A percentile compares a stretch with the other conserved stretches of the same genome.
Conservation (phyloP, 208 protist genomes). For the Borovskyia barvae region DNA sequence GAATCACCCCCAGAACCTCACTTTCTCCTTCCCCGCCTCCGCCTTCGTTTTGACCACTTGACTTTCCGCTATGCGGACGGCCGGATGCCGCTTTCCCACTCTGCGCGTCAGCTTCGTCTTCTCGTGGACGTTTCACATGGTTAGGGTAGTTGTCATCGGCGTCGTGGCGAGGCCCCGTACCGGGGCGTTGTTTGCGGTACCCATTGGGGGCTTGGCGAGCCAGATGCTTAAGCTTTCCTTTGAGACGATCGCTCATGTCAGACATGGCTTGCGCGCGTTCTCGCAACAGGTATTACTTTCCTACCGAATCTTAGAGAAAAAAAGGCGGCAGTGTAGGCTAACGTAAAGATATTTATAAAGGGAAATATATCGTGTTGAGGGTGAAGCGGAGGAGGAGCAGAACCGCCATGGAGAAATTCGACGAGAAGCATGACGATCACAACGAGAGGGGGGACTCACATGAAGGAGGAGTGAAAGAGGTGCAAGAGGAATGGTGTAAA, state of each 20-base stretch:
- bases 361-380: too few species aligned
- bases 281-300: too few species aligned
- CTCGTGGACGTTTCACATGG: slow-evolving; percentile 28
- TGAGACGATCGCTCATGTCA: slow-evolving; percentile 59
- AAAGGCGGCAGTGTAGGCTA: too few species aligned
- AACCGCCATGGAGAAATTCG: too few species aligned
- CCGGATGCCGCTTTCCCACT: not conserved
- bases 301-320: too few species aligned
- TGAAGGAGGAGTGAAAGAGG: too few species aligned
- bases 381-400: too few species aligned
- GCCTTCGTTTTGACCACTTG: slow-evolving; percentile 9
- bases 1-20: slow-evolving; percentile 72
- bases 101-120: slow-evolving; percentile 10
- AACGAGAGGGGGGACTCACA: too few species aligned
- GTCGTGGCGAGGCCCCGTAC: slow-evolving; percentile 21
- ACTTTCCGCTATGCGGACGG: slow-evolving; percentile 1
- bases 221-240: slow-evolving; percentile 49
- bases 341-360: too few species aligned
- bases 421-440: too few species aligned
- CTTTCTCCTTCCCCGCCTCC: slow-evolving; percentile 12
- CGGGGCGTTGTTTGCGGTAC: slow-evolving; percentile 27
- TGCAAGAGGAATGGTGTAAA: too few species aligned
- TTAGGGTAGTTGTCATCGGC: slow-evolving; percentile 22
- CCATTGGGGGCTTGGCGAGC: slow-evolving; percentile 47
- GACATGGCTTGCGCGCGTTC: slow-evolving; percentile 25